Evolutionary conservation across 768 basidiomycete species (phyloP).

Genomic region (Ramaria sp.): DNA sequence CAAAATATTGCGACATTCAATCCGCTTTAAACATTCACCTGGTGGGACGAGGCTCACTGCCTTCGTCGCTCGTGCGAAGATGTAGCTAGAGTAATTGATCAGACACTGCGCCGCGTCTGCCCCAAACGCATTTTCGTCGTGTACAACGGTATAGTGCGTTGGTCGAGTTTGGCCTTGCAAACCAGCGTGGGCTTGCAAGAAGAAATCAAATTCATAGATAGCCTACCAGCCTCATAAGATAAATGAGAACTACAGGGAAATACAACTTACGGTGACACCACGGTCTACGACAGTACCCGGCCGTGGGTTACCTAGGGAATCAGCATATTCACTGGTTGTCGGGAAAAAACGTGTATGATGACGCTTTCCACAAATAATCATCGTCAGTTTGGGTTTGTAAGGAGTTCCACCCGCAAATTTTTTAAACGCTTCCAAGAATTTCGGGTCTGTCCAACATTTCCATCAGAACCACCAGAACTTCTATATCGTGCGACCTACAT

Average conservation of each 20-base stretch:
- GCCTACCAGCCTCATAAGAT: slow-evolving; percentile 16
- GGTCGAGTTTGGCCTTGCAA: slow-evolving; percentile 60
- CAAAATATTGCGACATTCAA: neutral
- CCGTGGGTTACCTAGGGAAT: slow-evolving; percentile 62
- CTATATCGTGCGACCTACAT: neutral
- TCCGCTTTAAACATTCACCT: slow-evolving; percentile 7
- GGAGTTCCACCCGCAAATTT: slow-evolving; percentile 33
- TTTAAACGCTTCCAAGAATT: slow-evolving; percentile 48
- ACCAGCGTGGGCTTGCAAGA: slow-evolving; percentile 64
- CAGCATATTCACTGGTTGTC: slow-evolving; percentile 34
- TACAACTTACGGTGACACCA: slow-evolving; percentile 42
- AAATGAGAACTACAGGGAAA: neutral
- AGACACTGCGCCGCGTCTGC: slow-evolving; percentile 70
- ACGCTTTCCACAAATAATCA: slow-evolving; percentile 75
- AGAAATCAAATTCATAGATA: slow-evolving; percentile 38
- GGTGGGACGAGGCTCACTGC: slow-evolving; percentile 74
- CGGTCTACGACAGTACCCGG: slow-evolving; percentile 76
- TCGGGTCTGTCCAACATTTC: neutral
- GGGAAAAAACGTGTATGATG: slow-evolving; percentile 56
- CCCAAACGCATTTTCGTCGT: slow-evolving; percentile 61
- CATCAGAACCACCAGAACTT: too few relatives aligned
- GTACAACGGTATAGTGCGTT: slow-evolving; percentile 72
- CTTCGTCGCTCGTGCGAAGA: slow-evolving; percentile 76
- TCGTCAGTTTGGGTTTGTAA: slow-evolving; percentile 56
- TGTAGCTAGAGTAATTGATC: slow-evolving; percentile 55